Conservation (phyloP, 2,329 filamentous ascomycete genomes). For the Trichoderma asperellum region DNA sequence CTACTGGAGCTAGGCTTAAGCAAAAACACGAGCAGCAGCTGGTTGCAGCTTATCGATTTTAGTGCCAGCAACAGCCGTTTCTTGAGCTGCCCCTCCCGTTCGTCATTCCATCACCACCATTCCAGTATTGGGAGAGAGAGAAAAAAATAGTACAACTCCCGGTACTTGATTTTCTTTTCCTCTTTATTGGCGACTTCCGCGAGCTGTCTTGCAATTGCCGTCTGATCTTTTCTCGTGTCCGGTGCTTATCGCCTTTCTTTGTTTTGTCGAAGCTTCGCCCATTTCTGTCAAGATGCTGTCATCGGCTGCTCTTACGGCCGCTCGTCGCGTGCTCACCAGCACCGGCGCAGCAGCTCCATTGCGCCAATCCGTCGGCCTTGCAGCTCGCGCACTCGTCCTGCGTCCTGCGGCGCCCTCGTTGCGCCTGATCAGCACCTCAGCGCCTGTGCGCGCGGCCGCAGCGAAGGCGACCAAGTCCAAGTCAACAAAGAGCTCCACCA, state of each 20-base stretch:
- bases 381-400: constrained; percentile 31
- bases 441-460: constrained; percentile 36
- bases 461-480: constrained; percentile 34
- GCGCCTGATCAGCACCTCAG: constrained; percentile 42
- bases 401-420: constrained; percentile 32
- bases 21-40: constrained; percentile 1
- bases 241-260: background rate
- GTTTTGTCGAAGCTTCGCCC: constrained; percentile 5
- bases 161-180: background rate
- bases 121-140: background rate
- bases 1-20: background rate
- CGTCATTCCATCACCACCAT: constrained; percentile 30
- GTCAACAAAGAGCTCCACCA: constrained; percentile 31
- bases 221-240: background rate
- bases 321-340: constrained; percentile 40
- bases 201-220: background rate
- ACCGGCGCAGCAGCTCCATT: constrained; percentile 28
- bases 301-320: constrained; percentile 45
- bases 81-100: constrained; percentile 12
- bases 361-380: constrained; percentile 33
- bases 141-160: background rate
- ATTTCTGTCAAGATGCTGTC: constrained; percentile 46
- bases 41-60: constrained; percentile 20
- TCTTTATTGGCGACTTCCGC: background rate
- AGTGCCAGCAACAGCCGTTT: background rate